A percentile compares a stretch with the other conserved stretches of the same genome.
These are phyloP conservation scores for Aspergillus tubingensis DNA, from an alignment of 2,329 filamentous ascomycete genomes.

Conservation along the genomic window DNA sequence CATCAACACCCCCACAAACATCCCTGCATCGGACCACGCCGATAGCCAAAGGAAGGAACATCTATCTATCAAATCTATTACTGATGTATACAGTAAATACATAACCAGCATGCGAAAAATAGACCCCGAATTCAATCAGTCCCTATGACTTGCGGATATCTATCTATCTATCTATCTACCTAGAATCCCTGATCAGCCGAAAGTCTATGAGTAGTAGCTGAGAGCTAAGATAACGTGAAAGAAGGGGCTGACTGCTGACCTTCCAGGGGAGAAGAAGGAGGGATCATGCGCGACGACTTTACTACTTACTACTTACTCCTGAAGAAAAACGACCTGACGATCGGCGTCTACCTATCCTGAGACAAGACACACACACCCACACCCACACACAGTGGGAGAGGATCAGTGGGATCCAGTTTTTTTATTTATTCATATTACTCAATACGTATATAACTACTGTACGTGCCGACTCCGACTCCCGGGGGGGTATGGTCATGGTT, in stretches of 20 bases:
- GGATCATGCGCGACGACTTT: background rate
- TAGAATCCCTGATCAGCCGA: background rate
- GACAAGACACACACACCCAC: too few species aligned
- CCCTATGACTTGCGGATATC: constrained; percentile 3
- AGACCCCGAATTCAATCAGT: constrained; percentile 5
- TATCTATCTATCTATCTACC: background rate
- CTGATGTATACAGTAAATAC: background rate
- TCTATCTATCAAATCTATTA: too few species aligned
- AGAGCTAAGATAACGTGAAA: background rate
- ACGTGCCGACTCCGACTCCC: too few species aligned
- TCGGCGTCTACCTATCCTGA: background rate
- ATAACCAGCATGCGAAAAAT: background rate
- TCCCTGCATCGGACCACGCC: background rate
- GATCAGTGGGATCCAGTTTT: too few species aligned
- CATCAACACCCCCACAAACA: background rate
- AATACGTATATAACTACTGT: too few species aligned
- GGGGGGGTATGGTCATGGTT: too few species aligned
- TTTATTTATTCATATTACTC: too few species aligned
- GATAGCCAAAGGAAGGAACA: background rate
- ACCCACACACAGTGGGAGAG: too few species aligned
- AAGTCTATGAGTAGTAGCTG: background rate
- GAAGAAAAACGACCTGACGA: too few species aligned
- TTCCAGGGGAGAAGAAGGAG: background rate
- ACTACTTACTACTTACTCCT: too few species aligned
- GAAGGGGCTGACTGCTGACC: background rate